Conservation (phyloP, 2,329 filamentous ascomycete genomes). For the Phaeoacremonium minimum region DNA sequence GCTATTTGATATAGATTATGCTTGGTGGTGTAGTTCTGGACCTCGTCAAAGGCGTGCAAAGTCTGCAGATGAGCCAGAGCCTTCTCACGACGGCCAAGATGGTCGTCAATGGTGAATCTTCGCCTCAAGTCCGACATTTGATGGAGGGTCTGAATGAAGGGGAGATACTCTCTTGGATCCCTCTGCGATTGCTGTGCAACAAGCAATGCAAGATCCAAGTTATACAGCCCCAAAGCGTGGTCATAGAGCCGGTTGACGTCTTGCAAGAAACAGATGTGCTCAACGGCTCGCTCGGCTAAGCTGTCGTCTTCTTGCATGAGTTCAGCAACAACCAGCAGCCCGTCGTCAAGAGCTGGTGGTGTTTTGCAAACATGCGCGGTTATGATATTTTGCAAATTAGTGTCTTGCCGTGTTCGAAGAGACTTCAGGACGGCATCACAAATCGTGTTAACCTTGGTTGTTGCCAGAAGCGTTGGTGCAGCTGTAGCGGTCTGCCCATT, state of each 20-base stretch:
- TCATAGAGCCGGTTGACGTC: constrained; percentile 92
- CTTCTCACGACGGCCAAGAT: constrained; percentile 72
- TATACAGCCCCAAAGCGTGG: constrained; percentile 83
- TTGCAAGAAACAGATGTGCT: constrained; percentile 96
- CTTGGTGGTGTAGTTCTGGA: constrained; percentile 72
- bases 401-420: constrained; percentile 55
- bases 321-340: constrained; percentile 72
- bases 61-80: constrained; percentile 73
- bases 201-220: constrained; percentile 82
- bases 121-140: constrained; percentile 66
- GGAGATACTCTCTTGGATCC: constrained; percentile 91
- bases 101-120: constrained; percentile 82
- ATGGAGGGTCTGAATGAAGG: constrained; percentile 86
- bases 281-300: constrained; percentile 81
- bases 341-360: constrained; percentile 85
- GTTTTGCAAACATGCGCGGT: constrained; percentile 92
- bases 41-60: constrained; percentile 70
- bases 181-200: constrained; percentile 95
- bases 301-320: constrained; percentile 65
- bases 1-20: constrained; percentile 76
- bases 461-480: too few relatives aligned
- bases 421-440: constrained; percentile 78
- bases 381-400: constrained; percentile 84
- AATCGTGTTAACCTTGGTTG: constrained; percentile 82
- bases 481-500: too few relatives aligned